Base-by-base conservation (phyloP, 768 basidiomycete genomes). In the Hemileccinum impolitum region DNA sequence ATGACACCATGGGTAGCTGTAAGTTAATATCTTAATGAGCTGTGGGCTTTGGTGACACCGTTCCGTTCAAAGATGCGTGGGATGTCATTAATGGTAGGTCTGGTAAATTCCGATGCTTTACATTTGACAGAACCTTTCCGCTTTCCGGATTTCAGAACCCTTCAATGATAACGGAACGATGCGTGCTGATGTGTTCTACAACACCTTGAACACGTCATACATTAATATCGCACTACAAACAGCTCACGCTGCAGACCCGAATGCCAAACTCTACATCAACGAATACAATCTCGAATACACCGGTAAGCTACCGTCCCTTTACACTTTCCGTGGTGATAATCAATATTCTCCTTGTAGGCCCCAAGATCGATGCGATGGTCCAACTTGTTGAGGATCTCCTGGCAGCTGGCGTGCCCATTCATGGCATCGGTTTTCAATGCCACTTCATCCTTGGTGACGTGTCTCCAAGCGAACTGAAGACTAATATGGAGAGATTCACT, bases 381-480 rank as follows among this genome's bases (percentile, higher is more conserved):
- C 75, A 73, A 51, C 75, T 84, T 44, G 74, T 81, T 18, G 68
- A 73, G 47, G 62, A 69, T 17, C 75, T 84, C 42, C 59, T 77
- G 51, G 65, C 68, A 0, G 66, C 70, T 23, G 75, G 74, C 19
- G 73, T 73, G 1, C 82, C 83, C 6, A 70, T 85, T 56, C 77
- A 84, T 58, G 83, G 81, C 35, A 68, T 87, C 39, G 84, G 84
- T 48, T 70, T 83, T 46, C 77, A 84, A 66, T 66, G 70, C 43
- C 84, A 85, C 62, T 70, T 84, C 53, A 78, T 81, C 57, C 76
- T 84, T 23, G 82, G 81, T 18, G 57, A 75, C 52, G 71, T 85
- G 14, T 79, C 81, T 1, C 64, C 72, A 3, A 51, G 58, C n/a
- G 50, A 67, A 11, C 61, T 85, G 42, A 68, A 75, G 47, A 62